These are phyloP conservation scores for Whalleya microplaca DNA, from an alignment of 2,329 filamentous ascomycete species.

Conservation along the genomic window DNA sequence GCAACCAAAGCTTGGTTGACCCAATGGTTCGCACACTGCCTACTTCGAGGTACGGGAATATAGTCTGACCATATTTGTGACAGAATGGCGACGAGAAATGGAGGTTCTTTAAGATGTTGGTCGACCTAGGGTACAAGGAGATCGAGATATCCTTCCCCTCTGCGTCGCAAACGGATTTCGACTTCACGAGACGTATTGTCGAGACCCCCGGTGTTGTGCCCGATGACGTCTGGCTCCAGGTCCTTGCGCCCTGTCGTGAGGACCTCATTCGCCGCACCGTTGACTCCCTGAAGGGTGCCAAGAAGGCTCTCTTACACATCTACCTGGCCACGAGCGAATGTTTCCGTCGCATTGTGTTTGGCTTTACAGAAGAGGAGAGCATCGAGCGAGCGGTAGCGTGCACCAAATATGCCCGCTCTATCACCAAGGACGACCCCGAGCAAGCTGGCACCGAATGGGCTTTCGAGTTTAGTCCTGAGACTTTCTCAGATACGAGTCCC, in stretches of 20 bases:
- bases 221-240: constrained; percentile 89
- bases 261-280: constrained; percentile 91
- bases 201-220: constrained; percentile 82
- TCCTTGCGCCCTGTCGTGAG: constrained; percentile 87
- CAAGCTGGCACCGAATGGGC: constrained; percentile 67
- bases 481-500: constrained; percentile 86
- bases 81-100: constrained; percentile 95
- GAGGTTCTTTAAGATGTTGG: constrained; percentile 92
- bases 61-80: constrained; percentile 13
- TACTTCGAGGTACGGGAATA: neutral
- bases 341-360: constrained; percentile 90
- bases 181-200: constrained; percentile 86
- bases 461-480: constrained; percentile 84
- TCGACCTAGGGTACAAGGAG: constrained; percentile 93
- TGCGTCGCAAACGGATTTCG: constrained; percentile 92
- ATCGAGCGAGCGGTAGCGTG: constrained; percentile 83
- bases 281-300: constrained; percentile 83
- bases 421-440: constrained; percentile 79
- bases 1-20: constrained; percentile 90
- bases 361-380: constrained; percentile 80
- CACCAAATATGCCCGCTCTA: constrained; percentile 81
- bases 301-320: constrained; percentile 93
- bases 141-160: constrained; percentile 97
- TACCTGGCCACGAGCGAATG: constrained; percentile 96
- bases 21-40: constrained; percentile 73